Conservation (phyloP, 169 alveolate genomes). For the Eimeria zaria region DNA sequence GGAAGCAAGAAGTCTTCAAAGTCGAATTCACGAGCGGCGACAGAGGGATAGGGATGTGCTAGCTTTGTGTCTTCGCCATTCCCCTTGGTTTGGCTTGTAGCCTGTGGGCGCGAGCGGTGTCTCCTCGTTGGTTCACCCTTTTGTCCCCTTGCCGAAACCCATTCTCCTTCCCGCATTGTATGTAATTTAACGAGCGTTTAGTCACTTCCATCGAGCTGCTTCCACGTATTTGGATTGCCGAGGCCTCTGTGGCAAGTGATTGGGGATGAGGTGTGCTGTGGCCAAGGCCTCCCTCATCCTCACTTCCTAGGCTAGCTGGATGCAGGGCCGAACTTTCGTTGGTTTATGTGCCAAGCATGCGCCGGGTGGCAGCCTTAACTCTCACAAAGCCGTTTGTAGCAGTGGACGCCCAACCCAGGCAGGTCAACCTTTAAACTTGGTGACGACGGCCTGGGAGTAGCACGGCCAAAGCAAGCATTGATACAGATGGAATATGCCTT, state of each 20-base stretch:
- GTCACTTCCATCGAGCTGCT: neutral
- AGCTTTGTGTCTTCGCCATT: neutral
- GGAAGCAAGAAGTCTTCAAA: neutral
- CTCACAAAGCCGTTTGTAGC: neutral
- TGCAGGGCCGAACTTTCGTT: neutral
- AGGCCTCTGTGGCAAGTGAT: neutral
- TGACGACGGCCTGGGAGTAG: neutral
- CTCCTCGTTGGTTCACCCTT: neutral
- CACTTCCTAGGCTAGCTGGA: neutral
- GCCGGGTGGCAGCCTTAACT: neutral
- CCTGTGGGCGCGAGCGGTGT: neutral
- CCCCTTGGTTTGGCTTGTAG: neutral
- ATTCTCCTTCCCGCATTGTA: neutral
- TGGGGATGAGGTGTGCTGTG: neutral
- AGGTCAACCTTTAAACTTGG: neutral
- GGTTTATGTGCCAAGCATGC: neutral
- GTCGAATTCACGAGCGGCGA: neutral
- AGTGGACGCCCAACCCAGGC: neutral
- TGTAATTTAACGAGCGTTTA: neutral
- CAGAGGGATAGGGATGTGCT: neutral
- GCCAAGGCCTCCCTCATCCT: neutral
- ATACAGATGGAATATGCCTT: neutral
- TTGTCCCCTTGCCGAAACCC: neutral
- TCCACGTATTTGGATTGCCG: too few relatives aligned
- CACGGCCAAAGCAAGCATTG: neutral